Evolutionary conservation across 306 rosid species (phyloP).

Genomic region (Gynostemma pentaphyllum): DNA sequence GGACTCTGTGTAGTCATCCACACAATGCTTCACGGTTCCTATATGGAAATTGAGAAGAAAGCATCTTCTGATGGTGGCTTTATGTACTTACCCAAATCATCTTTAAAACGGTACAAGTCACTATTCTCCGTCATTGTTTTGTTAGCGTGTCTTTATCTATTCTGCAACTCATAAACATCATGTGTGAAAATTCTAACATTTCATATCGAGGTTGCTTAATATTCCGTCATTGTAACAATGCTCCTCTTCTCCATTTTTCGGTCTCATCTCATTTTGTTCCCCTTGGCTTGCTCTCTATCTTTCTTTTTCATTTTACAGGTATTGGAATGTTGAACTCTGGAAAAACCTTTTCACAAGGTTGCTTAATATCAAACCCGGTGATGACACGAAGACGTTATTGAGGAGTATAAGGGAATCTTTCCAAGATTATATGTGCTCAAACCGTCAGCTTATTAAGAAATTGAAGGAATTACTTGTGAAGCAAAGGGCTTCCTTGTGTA

Average conservation of each 20-base stretch:
- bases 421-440: constrained; percentile 58
- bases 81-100: constrained; percentile 47
- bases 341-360: constrained; percentile 64
- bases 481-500: constrained; percentile 78
- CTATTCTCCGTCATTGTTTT: constrained; percentile 4
- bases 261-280: background rate
- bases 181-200: background rate
- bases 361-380: constrained; percentile 47
- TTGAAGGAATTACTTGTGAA: constrained; percentile 66
- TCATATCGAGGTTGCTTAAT: too few relatives aligned
- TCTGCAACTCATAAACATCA: background rate
- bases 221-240: background rate
- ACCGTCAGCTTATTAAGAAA: constrained; percentile 51
- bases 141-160: constrained; percentile 2
- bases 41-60: constrained; percentile 70
- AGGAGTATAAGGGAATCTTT: constrained; percentile 61
- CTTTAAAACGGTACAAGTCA: constrained; percentile 58
- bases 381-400: constrained; percentile 38
- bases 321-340: constrained; percentile 90
- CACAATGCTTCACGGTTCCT: constrained; percentile 66
- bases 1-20: constrained; percentile 75
- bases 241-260: background rate
- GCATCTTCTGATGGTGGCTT: constrained; percentile 43
- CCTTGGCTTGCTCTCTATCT: background rate
- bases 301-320: constrained; percentile 45